Conservation (phyloP, 2,329 filamentous ascomycete genomes). For the Alternaria dauci region DNA sequence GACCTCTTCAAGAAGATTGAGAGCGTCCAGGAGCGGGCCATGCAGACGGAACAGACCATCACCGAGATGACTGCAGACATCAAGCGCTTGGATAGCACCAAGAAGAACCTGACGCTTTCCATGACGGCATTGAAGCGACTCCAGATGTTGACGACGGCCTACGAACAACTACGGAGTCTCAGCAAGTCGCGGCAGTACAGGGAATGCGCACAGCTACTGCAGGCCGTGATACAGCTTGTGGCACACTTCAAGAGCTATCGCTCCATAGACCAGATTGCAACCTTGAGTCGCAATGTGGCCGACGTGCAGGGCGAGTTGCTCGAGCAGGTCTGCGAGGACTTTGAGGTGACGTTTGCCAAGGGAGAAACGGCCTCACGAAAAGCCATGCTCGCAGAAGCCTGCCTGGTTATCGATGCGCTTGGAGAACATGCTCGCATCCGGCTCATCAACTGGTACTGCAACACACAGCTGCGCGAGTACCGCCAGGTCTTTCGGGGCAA, state of each 20-base stretch:
- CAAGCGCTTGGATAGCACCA: constrained; percentile 94
- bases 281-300: constrained; percentile 88
- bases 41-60: constrained; percentile 93
- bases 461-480: constrained; percentile 95
- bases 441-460: constrained; percentile 95
- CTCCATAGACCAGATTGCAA: constrained; percentile 97
- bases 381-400: constrained; percentile 81
- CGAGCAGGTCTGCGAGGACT: constrained; percentile 99
- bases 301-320: constrained; percentile 91
- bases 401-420: constrained; percentile 91
- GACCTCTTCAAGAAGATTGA: constrained; percentile 95
- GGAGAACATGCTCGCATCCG: constrained; percentile 85
- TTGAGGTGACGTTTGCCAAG: constrained; percentile 93
- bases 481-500: constrained; percentile 94
- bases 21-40: constrained; percentile 84
- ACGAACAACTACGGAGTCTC: constrained; percentile 88
- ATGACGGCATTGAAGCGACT: constrained; percentile 98
- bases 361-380: constrained; percentile 77
- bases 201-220: constrained; percentile 91
- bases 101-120: constrained; percentile 92
- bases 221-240: constrained; percentile 97
- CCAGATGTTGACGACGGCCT: constrained; percentile 99
- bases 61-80: constrained; percentile 99
- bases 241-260: constrained; percentile 98
- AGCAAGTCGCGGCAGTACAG: constrained; percentile 89